Base-by-base conservation (phyloP, 345 rosid species). In the Noccaea caerulescens region DNA sequence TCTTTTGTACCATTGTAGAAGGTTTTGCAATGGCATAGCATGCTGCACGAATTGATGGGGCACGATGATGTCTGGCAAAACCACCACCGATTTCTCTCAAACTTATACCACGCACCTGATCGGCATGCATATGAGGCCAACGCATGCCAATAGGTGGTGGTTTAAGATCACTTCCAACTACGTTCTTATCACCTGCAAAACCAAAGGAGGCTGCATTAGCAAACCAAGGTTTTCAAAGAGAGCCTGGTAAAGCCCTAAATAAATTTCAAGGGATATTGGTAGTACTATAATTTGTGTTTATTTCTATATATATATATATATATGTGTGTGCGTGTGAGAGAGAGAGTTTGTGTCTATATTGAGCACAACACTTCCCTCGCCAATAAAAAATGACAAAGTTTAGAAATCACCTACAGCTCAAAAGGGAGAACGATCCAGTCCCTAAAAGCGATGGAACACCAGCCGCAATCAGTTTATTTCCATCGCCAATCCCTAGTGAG, bases 21-120 rank as follows among this genome's bases (percentile, higher is more conserved):
- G 99, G 99, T 68, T 95, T 92, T 59, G 91, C 97, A 87, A 95
- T 88, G 68, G 83, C 84, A 80, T 89, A 92, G 75, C 97, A 89
- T 71, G 99, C 88, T n/a, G 96, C 94, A 50, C 88, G 97, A 77
- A 86, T 75, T 52, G 98, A 87, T 62, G 99, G 99, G 47, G 98
- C 87, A 50, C 98, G 98, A 72, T 90, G 96, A 77, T 95, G 98
- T 69, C 91, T 88, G 39, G 88, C 62, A 77, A 92, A 95, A 77
- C 99, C 99, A 84, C 99, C 99, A 55, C 99, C 98, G 63, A 92
- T 86, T 85, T 95, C 99, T 75, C 99, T 87, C 80, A 95, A 84
- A 72, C 84, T 76, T 59, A 95, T 70, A 73, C 92, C 99, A 73
- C 81, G 92, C 72, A 90, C 92, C 79, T 92, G 99, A 84, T 92